Evolutionary conservation across 805 yeast species (phyloP), one percentile per base, ranked within the genome.

Genomic region (Wickerhamomyces queroliae): DNA sequence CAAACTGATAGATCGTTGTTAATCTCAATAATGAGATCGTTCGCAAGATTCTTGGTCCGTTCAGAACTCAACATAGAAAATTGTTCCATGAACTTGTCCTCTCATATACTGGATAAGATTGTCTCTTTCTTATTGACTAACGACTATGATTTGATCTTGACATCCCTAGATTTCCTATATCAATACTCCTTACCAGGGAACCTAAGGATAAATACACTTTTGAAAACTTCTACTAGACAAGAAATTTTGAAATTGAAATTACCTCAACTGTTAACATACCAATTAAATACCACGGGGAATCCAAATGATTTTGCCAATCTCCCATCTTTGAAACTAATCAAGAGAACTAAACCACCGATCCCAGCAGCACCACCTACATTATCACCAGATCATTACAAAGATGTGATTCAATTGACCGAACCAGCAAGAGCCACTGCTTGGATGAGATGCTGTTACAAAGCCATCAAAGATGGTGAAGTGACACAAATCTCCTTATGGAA

Each of bases 401-500:
- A 80, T 33, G 70, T 93, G 27, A 67, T 83, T 35, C 64, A 67
- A 22, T 63, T 89, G 39, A 74, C 79, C 11, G 99, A 93, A 62
- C 98, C 98, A 2, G 72, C 78, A 42, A 72, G 99, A 45, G 96
- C 98, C 0, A 86, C 95, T 5, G 74, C 88, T 23, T 93, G 98
- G 98, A 80, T 93, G 70, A 76, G 96, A 50, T 81, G 95, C 49
- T 83, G 91, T 48, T 93, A 89, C 63, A 89, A 81, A 50, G 88
- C 95, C 5, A 77, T 70, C 33, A 66, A 74, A 10, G 78, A 72
- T 8, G 88, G 91, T 4, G 96, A 89, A 55, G 96, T 90, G 10
- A 89, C 97, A 1, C 99, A 93, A 63, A 90, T 93, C 20, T 84
- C 95, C 16, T 72, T 93, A 33, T 93, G 99, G 99, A 87, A 89